Conservation (phyloP, 176 grass and related monocot genomes). For the Musa itinerans region DNA sequence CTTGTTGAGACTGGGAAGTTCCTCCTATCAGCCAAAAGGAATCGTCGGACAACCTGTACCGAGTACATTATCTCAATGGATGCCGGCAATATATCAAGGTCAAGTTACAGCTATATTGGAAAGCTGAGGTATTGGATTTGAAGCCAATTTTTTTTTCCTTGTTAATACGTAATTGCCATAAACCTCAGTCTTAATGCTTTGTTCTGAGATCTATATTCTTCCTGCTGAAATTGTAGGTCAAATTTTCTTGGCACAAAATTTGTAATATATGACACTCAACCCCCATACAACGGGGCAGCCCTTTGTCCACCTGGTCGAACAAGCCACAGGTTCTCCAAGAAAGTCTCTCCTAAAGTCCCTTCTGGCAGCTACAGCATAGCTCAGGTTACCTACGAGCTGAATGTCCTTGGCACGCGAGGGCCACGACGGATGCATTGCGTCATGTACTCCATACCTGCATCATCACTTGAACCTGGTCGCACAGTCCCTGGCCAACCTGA, state of each 20-base stretch:
- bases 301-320: slow-evolving; percentile 39
- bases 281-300: slow-evolving; percentile 47
- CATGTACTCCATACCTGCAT: slow-evolving; percentile 77
- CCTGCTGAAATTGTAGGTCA: slow-evolving; percentile 46
- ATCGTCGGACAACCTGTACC: slow-evolving; percentile 70
- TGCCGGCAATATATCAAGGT: slow-evolving; percentile 61
- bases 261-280: slow-evolving; percentile 76
- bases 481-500: slow-evolving; percentile 81
- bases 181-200: not conserved
- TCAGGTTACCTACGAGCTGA: slow-evolving; percentile 82
- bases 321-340: slow-evolving; percentile 76
- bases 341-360: slow-evolving; percentile 79
- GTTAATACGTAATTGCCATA: not conserved
- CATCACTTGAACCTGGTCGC: slow-evolving; percentile 60
- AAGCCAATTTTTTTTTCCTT: not conserved
- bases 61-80: slow-evolving; percentile 95
- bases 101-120: slow-evolving; percentile 73
- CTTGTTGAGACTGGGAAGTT: slow-evolving; percentile 82
- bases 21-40: slow-evolving; percentile 71
- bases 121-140: slow-evolving; percentile 62
- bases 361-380: slow-evolving; percentile 69
- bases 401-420: slow-evolving; percentile 91
- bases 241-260: slow-evolving; percentile 98
- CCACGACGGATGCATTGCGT: slow-evolving; percentile 85
- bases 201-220: not conserved